These are phyloP conservation scores for Punica granatum DNA, from an alignment of 345 rosid genomes.

Conservation along the genomic window DNA sequence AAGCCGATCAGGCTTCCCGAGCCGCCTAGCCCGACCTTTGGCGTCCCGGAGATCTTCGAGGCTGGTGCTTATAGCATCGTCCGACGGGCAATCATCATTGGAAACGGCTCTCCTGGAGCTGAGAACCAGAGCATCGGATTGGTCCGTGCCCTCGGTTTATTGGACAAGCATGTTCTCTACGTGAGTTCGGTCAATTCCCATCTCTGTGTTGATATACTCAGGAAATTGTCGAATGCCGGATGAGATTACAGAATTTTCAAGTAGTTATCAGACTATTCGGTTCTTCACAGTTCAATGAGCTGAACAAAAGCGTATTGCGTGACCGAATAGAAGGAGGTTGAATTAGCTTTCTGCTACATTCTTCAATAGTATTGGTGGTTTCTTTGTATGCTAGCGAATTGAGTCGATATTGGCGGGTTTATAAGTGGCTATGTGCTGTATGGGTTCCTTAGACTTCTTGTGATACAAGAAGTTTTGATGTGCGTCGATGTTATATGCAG, in stretches of 20 bases:
- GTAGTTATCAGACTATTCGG: not conserved
- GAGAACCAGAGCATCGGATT: slow-evolving; percentile 91
- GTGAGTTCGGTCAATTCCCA: slow-evolving; percentile 34
- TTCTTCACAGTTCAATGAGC: not conserved
- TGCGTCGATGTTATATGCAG: slow-evolving; percentile 24
- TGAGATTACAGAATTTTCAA: not conserved
- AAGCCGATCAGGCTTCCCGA: slow-evolving; percentile 87
- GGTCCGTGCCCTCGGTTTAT: slow-evolving; percentile 76
- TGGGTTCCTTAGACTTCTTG: too few relatives aligned
- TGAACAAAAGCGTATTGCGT: not conserved
- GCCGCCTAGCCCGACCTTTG: slow-evolving; percentile 58
- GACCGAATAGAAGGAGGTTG: not conserved
- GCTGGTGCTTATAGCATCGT: slow-evolving; percentile 65
- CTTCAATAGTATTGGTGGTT: not conserved
- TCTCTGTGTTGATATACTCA: not conserved
- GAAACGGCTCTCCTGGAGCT: slow-evolving; percentile 76
- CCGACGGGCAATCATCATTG: slow-evolving; percentile 85
- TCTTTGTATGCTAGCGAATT: not conserved
- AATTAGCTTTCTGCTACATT: not conserved
- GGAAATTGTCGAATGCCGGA: not conserved
- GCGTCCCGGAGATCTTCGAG: slow-evolving; percentile 89
- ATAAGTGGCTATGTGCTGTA: not conserved
- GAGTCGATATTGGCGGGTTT: not conserved
- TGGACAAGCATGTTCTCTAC: slow-evolving; percentile 53
- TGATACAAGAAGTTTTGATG: too few relatives aligned